phyloP scores from a whole-genome alignment of 768 basidiomycete genomes.

The Megacollybia marginata region DNA sequence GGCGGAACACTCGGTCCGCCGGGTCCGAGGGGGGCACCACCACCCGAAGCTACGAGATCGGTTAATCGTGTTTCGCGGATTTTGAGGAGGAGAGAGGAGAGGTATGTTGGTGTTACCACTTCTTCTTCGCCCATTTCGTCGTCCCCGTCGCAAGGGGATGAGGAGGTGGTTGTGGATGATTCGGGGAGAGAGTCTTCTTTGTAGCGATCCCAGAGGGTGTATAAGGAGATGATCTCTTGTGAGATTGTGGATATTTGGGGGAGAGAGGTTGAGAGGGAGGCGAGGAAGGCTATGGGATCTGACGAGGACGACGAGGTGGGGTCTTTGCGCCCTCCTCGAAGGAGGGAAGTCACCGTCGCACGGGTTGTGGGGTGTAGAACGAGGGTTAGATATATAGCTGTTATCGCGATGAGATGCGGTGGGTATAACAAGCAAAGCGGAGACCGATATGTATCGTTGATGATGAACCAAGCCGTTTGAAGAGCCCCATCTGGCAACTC shows the following conservation, averaged over 20 bases:
- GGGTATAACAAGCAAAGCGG: slow-evolving; percentile 84
- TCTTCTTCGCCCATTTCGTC: slow-evolving; percentile 4
- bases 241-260: slow-evolving; percentile 75
- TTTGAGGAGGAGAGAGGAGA: slow-evolving; percentile 47
- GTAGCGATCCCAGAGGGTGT: slow-evolving; percentile 84
- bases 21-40: too few species aligned
- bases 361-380: slow-evolving; percentile 60
- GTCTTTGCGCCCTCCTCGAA: too few species aligned
- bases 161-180: too few species aligned
- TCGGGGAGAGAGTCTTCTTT: slow-evolving; percentile 50
- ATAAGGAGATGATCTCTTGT: slow-evolving; percentile 87
- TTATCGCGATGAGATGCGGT: slow-evolving; percentile 89
- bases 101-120: slow-evolving; percentile 47
- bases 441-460: slow-evolving; percentile 94
- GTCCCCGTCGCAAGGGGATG: neutral
- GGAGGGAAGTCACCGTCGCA: slow-evolving; percentile 24
- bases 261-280: slow-evolving; percentile 80
- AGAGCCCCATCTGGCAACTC: slow-evolving; percentile 70
- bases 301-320: slow-evolving; percentile 24
- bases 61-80: slow-evolving; percentile 63
- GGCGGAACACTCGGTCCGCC: too few species aligned
- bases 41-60: slow-evolving; percentile 35
- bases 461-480: slow-evolving; percentile 94
- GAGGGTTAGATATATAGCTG: slow-evolving; percentile 85
- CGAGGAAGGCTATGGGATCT: slow-evolving; percentile 78